Evolutionary conservation across 73 alveolate species (phyloP).

Genomic region (Urostyla sp.): DNA sequence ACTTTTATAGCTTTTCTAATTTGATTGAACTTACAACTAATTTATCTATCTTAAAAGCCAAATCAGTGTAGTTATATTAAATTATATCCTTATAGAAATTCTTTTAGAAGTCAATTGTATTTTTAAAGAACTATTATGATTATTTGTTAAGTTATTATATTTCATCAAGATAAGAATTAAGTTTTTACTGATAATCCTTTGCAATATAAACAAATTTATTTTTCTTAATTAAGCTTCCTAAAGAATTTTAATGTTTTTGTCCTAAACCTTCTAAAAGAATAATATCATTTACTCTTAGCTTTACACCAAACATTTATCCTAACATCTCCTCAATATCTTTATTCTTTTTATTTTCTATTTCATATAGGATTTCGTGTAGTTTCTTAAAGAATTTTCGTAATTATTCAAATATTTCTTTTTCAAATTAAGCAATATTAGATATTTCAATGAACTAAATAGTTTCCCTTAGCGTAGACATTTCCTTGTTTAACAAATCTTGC

Average conservation of each 20-base stretch:
- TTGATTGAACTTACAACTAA: conserved; percentile 26
- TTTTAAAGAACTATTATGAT: conserved; percentile 3
- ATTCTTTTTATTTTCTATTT: conserved; percentile 59
- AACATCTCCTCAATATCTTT: conserved; percentile 25
- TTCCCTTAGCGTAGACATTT: background rate
- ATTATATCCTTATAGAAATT: conserved; percentile 35
- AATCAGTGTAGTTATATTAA: conserved; percentile 11
- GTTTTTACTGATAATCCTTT: conserved; percentile 35
- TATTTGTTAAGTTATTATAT: conserved; percentile 29
- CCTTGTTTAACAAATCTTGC: conserved; percentile 11
- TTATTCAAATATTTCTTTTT: conserved; percentile 7
- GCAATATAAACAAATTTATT: conserved; percentile 46
- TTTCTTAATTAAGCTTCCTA: background rate
- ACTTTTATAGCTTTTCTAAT: conserved; percentile 8
- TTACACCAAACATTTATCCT: conserved; percentile 18
- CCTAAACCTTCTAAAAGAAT: conserved; percentile 3
- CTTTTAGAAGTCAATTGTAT: conserved; percentile 10
- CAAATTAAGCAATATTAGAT: conserved; percentile 35
- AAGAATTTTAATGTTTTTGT: conserved; percentile 1
- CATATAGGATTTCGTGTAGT: conserved; percentile 66
- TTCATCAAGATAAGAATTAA: conserved; percentile 10
- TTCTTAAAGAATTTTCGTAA: conserved; percentile 58
- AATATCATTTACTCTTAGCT: conserved; percentile 47
- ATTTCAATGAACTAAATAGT: conserved; percentile 7
- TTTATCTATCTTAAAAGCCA: conserved; percentile 11